Evolutionary conservation across 2,329 filamentous ascomycete genomes (phyloP), one percentile per base, ranked within the genome.

Genomic region (Alternaria novae-zelandiae): DNA sequence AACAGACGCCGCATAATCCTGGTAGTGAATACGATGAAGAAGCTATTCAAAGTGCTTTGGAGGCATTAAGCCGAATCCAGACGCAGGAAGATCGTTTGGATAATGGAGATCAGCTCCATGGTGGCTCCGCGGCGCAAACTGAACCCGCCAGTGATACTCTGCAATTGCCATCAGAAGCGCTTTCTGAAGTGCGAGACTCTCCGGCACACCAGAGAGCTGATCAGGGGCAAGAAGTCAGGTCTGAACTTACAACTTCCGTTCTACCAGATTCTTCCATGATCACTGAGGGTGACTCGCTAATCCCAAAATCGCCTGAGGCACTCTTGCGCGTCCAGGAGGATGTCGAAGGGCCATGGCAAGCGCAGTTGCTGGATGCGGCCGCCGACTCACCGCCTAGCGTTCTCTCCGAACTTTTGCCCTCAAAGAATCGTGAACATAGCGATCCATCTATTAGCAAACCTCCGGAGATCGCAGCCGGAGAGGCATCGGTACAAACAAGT

Each of bases 321-420:
- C 51, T 61, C 7, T 32, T 11, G 17, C 44, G 23, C 15, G n/a
- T 25, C 2, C 30, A 56, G 3, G 32, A 49, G 9, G 15, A 56
- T 10, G 23, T 23, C 17, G 20, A 47, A n/a, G 45, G 50, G 2
- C 28, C n/a, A 2, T 53, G 54, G 59, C 36, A 61, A 44, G 36
- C 54, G 10, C 46, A 61, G 11, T 13, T 61, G 10, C 59, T 12
- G 13, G 21, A 53, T 30, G 59, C 47, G 15, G 46, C 25, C 1
- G n/a, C 45, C 9, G 4, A 51, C 1, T 9, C 11, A 20, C 28
- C 17, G 12, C 13, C 41, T 12, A 6, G 26, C 7, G 28, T 43
- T 25, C 12, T 47, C 20, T 41, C 32, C 13, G 23, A 30, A 6
- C 4, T n/a, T 53, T 20, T 53, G 12, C 25, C 54, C 4, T 13